These are phyloP conservation scores for Nidula niveotomentosa DNA, from an alignment of 1,284 basidiomycete genomes.

Conservation along the genomic window DNA sequence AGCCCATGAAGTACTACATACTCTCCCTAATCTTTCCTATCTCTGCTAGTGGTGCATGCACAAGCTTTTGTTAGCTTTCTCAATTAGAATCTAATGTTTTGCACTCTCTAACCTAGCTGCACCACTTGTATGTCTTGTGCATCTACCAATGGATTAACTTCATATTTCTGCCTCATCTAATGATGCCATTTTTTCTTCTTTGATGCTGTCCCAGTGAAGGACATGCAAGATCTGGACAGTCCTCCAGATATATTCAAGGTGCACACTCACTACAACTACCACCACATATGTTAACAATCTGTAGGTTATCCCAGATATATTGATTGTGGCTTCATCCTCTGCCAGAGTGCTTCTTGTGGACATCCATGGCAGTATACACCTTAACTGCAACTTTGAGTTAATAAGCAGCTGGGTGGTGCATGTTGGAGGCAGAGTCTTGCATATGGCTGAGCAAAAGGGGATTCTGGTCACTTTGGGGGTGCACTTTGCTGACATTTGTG, in stretches of 20 bases:
- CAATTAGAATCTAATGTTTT: no score
- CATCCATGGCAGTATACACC: slow-evolving; percentile 78
- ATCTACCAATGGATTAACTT: no score
- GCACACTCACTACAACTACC: slow-evolving; percentile 2
- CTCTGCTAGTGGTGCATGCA: no score
- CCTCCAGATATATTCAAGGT: slow-evolving; percentile 81
- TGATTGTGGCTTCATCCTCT: slow-evolving; percentile 60
- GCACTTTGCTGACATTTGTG: slow-evolving; percentile 26
- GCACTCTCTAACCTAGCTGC: no score
- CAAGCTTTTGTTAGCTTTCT: no score
- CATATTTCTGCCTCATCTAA: slow-evolving; percentile 30
- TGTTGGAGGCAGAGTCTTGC: slow-evolving; percentile 75
- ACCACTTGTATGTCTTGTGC: no score
- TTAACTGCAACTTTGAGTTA: slow-evolving; percentile 76
- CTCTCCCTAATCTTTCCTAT: no score
- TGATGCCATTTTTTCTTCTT: slow-evolving; percentile 89
- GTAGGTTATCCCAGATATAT: slow-evolving; percentile 72
- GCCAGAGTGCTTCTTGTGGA: slow-evolving; percentile 75
- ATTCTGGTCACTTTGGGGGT: slow-evolving; percentile 86
- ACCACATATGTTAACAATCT: neutral
- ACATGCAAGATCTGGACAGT: slow-evolving; percentile 73
- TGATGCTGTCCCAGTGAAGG: slow-evolving; percentile 72
- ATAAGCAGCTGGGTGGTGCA: slow-evolving; percentile 79
- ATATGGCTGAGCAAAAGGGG: slow-evolving; percentile 78
- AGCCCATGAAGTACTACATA: no score